Percentiles rank a stretch among this genome's conserved stretches.
phyloP scores from a whole-genome alignment of 768 basidiomycete genomes.

The Boletellus sp. region DNA sequence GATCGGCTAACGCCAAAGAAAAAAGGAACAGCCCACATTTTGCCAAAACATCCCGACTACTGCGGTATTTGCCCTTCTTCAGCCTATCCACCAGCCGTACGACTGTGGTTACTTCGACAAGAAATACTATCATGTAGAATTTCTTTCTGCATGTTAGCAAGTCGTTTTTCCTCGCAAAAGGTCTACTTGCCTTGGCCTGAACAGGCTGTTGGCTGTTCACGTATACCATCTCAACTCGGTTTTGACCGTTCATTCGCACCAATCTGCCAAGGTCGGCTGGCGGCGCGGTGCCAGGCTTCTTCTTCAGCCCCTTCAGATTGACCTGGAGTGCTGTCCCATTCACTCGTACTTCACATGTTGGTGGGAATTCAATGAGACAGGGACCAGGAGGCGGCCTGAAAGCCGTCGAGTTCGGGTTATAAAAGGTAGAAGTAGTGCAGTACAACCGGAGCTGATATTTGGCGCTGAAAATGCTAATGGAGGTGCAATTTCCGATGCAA shows the following conservation, averaged over 20 bases:
- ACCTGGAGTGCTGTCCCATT: slow-evolving; percentile 66
- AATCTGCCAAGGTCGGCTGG: slow-evolving; percentile 64
- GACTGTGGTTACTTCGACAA: slow-evolving; percentile 76
- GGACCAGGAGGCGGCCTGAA: slow-evolving; percentile 52
- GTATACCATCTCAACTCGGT: slow-evolving; percentile 84
- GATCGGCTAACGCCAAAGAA: background rate
- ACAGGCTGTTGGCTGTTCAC: slow-evolving; percentile 82
- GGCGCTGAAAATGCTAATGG: slow-evolving; percentile 38
- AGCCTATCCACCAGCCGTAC: slow-evolving; percentile 66
- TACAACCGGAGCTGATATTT: slow-evolving; percentile 82
- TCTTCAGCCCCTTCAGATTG: slow-evolving; percentile 89
- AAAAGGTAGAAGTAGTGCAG: slow-evolving; percentile 82
- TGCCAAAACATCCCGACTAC: slow-evolving; percentile 58
- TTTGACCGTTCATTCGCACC: slow-evolving; percentile 42
- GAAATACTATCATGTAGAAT: slow-evolving; percentile 80
- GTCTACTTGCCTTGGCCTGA: slow-evolving; percentile 57
- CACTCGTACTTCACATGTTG: slow-evolving; percentile 86
- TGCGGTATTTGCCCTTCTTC: slow-evolving; percentile 61
- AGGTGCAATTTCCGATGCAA: background rate
- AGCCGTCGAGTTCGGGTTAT: slow-evolving; percentile 44
- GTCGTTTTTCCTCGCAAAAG: background rate
- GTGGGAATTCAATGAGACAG: slow-evolving; percentile 87
- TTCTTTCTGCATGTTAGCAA: slow-evolving; percentile 64
- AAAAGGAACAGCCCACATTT: slow-evolving; percentile 50
- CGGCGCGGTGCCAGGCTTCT: slow-evolving; percentile 92